Conservation (phyloP, 2,329 filamentous ascomycete species). For the Aspergillus niger region DNA sequence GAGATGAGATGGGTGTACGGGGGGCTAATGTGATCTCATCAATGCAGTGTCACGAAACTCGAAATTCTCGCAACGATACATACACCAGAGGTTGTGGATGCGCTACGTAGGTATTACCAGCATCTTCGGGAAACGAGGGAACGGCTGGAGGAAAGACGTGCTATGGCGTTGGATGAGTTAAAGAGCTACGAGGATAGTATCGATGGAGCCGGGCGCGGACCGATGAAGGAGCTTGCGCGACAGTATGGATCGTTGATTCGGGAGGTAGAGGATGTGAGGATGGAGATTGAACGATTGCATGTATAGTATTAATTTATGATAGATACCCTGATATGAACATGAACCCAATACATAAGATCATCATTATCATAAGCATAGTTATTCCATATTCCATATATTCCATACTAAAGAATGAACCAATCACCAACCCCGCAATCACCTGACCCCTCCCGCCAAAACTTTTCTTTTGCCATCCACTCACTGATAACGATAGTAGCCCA, state of each 20-base stretch:
- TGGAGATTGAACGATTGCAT: constrained; percentile 33
- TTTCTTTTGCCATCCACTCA: constrained; percentile 17
- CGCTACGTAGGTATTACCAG: constrained; percentile 36
- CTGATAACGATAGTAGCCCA: not conserved
- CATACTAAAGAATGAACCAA: not conserved
- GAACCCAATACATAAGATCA: not conserved
- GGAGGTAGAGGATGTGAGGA: constrained; percentile 36
- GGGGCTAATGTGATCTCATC: not conserved
- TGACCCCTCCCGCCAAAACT: constrained; percentile 31
- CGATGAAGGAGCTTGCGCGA: constrained; percentile 41
- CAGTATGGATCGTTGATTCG: constrained; percentile 40
- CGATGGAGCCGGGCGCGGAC: constrained; percentile 19
- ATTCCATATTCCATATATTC: too few species aligned
- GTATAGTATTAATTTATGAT: constrained; percentile 11
- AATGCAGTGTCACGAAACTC: constrained; percentile 37
- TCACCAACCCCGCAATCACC: constrained; percentile 25
- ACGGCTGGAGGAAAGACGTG: constrained; percentile 34
- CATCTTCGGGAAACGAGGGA: constrained; percentile 34
- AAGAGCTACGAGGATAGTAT: constrained; percentile 36
- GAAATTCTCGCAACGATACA: constrained; percentile 41
- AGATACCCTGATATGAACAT: not conserved
- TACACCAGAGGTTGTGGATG: constrained; percentile 39
- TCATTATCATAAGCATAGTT: too few species aligned
- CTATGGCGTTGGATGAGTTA: constrained; percentile 34
- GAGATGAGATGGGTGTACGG: too few species aligned